These are phyloP conservation scores for Macaranga tanarius DNA, from an alignment of 441 rosid genomes.

Conservation along the genomic window DNA sequence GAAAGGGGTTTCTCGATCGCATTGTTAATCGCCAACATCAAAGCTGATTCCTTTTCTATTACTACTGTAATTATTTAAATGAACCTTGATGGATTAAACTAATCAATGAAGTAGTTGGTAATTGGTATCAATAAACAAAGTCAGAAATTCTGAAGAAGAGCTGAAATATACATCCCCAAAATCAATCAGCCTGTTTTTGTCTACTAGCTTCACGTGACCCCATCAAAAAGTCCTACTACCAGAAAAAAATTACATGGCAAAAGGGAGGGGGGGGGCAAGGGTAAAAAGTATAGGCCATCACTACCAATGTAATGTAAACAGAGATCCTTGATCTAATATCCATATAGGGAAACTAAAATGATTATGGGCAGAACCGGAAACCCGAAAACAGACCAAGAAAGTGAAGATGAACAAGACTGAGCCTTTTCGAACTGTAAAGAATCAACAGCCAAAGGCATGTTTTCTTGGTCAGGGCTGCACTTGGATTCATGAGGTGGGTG, in stretches of 20 bases:
- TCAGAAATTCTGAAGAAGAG: slow-evolving; percentile 20
- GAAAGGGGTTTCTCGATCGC: slow-evolving; percentile 18
- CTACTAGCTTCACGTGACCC: slow-evolving; percentile 63
- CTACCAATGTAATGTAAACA: neutral
- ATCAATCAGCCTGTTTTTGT: slow-evolving; percentile 33
- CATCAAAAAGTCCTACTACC: neutral
- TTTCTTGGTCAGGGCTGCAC: slow-evolving; percentile 98
- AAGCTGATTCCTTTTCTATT: slow-evolving; percentile 14
- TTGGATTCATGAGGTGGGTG: slow-evolving; percentile 69
- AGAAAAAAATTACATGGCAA: slow-evolving; percentile 12
- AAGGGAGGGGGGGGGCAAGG: neutral
- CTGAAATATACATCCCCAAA: slow-evolving; percentile 47
- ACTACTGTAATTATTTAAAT: neutral
- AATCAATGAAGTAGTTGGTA: neutral
- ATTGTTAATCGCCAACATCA: neutral
- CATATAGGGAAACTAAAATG: slow-evolving; percentile 37
- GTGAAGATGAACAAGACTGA: slow-evolving; percentile 36
- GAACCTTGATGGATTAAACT: neutral
- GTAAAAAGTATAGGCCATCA: neutral
- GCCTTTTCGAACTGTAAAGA: slow-evolving; percentile 73
- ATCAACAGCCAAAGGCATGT: slow-evolving; percentile 99
- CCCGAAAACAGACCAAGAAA: slow-evolving; percentile 1
- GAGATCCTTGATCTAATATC: neutral
- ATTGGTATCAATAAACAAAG: neutral
- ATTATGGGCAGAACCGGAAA: slow-evolving; percentile 48